Evolutionary conservation across 2,329 filamentous ascomycete species (phyloP), one percentile per base, ranked within the genome.

Genomic region (Aspergillus hortae): DNA sequence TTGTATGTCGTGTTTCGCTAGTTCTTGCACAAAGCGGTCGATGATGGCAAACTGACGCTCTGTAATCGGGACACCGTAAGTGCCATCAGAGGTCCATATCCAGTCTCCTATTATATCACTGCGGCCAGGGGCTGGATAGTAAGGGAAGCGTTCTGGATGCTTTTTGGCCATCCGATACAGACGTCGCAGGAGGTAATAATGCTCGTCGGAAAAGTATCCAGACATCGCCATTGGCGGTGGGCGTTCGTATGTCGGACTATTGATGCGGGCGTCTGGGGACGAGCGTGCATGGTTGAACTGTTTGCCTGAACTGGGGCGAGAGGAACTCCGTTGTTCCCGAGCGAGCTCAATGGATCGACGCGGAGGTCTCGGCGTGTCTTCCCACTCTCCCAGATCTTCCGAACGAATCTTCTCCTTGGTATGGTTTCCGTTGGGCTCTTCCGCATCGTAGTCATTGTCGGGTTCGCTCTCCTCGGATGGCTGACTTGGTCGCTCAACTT

Each of bases 31-130:
- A 57, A 74, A 75, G 46, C 65, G 64, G 56, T 74, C 69, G 32
- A 74, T 64, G 30, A 75, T 69, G 10, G 71, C 70, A 57, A 75
- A 70, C 48, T 75, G 72, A 10, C 67, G 64, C 57, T 74, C 67
- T 5, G 72, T 73, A 51, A 75, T 68, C 11, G 68, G 68, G 4
- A 73, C 66, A 44, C 71, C 69, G 54, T 74, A 67, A 44, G 59
- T 61, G 14, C 71, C 69, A 58, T 74, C 70, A 15, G 70, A 72
- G 3, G 71, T 73, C 68, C 68, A 74, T 44, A 74, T 70, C 65
- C 67, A 72, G 57, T 72, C 70, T 25, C 72, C 72, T 44, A 75
- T 65, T 49, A 75, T 73, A 23, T 67, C 63, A 40, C 67, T 59
- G 36, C 71, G 71, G 14, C 66, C 62, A 15, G 66, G 57, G 9